Evolutionary conservation across 2,329 filamentous ascomycete species (phyloP).

Genomic region (Fonsecaea multimorphosa): DNA sequence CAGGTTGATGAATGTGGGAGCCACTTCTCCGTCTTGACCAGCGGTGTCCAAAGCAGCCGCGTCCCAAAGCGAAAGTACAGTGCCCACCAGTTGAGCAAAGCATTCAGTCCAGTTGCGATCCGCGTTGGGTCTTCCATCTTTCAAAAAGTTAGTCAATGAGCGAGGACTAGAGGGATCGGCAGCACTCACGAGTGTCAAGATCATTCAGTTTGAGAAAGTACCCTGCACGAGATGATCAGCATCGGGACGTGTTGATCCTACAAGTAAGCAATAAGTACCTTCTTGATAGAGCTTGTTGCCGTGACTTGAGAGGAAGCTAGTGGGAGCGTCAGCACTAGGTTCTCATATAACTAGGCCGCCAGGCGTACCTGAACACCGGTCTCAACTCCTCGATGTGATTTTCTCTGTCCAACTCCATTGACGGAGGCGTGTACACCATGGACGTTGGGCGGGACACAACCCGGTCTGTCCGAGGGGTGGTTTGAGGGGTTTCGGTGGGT

Average conservation of each 20-base stretch:
- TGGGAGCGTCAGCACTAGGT: constrained; percentile 15
- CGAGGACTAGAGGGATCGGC: background rate
- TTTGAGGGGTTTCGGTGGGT: constrained; percentile 27
- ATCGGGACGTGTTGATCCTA: background rate
- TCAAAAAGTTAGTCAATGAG: constrained; percentile 2
- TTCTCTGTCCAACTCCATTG: constrained; percentile 84
- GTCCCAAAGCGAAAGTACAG: constrained; percentile 94
- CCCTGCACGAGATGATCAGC: constrained; percentile 46
- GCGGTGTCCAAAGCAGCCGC: constrained; percentile 87
- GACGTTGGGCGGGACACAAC: constrained; percentile 34
- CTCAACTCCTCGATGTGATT: constrained; percentile 84
- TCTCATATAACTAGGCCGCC: constrained; percentile 7
- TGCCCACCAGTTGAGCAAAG: constrained; percentile 95
- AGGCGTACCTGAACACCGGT: constrained; percentile 75
- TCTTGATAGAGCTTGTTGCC: constrained; percentile 97
- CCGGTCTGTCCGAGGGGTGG: constrained; percentile 27
- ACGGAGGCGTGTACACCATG: constrained; percentile 60
- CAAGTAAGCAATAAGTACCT: constrained; percentile 48
- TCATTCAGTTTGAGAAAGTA: constrained; percentile 98
- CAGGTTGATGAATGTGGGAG: constrained; percentile 93
- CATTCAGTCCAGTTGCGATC: constrained; percentile 95
- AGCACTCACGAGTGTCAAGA: constrained; percentile 79
- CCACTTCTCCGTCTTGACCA: constrained; percentile 80
- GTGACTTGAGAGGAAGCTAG: constrained; percentile 82
- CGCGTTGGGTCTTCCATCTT: constrained; percentile 83